Percentiles rank a stretch among this genome's conserved stretches.
phyloP scores from a whole-genome alignment of 306 rosid species.

The Quercus alba region DNA sequence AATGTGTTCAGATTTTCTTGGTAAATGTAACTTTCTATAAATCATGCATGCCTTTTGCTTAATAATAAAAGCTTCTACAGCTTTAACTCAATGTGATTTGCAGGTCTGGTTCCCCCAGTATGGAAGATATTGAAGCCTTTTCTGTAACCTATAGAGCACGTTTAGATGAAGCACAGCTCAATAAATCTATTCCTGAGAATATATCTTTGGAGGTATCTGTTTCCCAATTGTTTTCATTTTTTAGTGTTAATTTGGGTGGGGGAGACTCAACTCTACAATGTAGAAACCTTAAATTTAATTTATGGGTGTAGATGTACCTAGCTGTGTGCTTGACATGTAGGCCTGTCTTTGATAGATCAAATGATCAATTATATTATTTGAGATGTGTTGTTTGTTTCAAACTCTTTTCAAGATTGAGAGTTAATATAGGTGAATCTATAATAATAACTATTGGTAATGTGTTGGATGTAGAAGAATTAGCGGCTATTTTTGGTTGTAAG shows the following conservation, averaged over 20 bases:
- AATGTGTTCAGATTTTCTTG: neutral
- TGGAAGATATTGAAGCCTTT: slow-evolving; percentile 91
- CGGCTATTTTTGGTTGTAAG: too few relatives aligned
- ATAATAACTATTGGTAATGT: too few relatives aligned
- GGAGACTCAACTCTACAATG: slow-evolving; percentile 6
- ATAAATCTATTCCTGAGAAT: slow-evolving; percentile 80
- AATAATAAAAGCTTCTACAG: slow-evolving; percentile 11
- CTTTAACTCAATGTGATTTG: slow-evolving; percentile 16
- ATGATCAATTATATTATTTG: too few relatives aligned
- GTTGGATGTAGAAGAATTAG: too few relatives aligned
- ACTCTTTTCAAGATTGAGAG: too few relatives aligned
- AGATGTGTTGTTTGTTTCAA: too few relatives aligned
- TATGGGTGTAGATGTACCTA: slow-evolving; percentile 9
- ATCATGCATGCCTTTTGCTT: slow-evolving; percentile 7
- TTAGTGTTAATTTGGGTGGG: neutral
- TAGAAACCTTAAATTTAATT: neutral
- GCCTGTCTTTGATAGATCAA: neutral
- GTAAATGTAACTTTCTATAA: neutral
- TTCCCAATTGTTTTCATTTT: slow-evolving; percentile 17
- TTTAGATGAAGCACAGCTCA: slow-evolving; percentile 78
- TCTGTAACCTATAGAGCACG: slow-evolving; percentile 59
- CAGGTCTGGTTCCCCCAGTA: slow-evolving; percentile 92
- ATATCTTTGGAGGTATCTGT: slow-evolving; percentile 66
- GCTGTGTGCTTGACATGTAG: neutral
- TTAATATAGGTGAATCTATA: too few relatives aligned